Percentiles rank a stretch among this genome's conserved stretches.
phyloP scores from a whole-genome alignment of 805 yeast species.

The Zygosaccharomyces lentus region DNA sequence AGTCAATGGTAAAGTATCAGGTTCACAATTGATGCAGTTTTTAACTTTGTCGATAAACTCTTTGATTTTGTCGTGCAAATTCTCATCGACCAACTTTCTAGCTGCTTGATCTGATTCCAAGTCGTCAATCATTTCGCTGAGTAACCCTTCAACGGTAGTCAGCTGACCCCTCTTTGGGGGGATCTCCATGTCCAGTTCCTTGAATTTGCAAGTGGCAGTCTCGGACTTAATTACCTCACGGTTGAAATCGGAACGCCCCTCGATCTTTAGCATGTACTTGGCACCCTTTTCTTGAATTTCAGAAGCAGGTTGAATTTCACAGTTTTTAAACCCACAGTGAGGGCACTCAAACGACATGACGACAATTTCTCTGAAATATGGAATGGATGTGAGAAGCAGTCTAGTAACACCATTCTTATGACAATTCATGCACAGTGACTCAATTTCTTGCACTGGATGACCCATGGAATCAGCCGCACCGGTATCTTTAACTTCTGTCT shows the following conservation, averaged over 20 bases:
- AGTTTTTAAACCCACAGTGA: conserved; percentile 86
- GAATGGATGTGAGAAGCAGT: conserved; percentile 80
- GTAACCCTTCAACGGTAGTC: conserved; percentile 86
- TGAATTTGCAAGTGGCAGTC: conserved; percentile 71
- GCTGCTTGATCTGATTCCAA: conserved; percentile 74
- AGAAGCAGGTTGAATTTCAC: conserved; percentile 95
- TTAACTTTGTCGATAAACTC: conserved; percentile 59
- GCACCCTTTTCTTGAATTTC: conserved; percentile 86
- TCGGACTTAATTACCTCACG: conserved; percentile 92
- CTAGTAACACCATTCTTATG: conserved; percentile 80
- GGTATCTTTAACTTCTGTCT: conserved; percentile 47
- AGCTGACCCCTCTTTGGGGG: conserved; percentile 94
- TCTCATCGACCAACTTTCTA: conserved; percentile 72
- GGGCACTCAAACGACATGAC: conserved; percentile 95
- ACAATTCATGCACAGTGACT: conserved; percentile 95
- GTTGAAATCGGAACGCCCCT: conserved; percentile 65
- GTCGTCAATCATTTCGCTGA: conserved; percentile 79
- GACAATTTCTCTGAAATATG: conserved; percentile 85
- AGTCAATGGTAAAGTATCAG: conserved; percentile 68
- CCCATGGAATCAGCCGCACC: conserved; percentile 84
- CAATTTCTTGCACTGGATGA: conserved; percentile 92
- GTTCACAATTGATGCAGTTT: conserved; percentile 59
- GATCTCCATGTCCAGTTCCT: conserved; percentile 85
- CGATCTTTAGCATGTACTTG: conserved; percentile 65
- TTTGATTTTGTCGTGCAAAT: conserved; percentile 67